These are phyloP conservation scores for Raphidocelis subcapitata DNA, from an alignment of 139 green algal genomes.

Conservation along the genomic window DNA sequence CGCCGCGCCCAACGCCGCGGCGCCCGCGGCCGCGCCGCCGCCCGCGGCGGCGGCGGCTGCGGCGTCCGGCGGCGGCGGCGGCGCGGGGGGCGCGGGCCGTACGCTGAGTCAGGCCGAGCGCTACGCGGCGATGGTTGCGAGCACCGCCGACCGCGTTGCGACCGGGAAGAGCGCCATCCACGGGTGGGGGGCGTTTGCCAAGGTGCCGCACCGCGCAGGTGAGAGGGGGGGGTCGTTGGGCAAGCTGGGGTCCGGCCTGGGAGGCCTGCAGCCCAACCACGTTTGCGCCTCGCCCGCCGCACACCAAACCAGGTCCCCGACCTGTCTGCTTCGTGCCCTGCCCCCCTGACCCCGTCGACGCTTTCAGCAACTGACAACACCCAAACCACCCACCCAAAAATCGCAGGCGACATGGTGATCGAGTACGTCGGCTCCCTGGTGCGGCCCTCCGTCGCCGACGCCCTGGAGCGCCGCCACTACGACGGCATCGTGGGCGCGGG, in stretches of 20 bases:
- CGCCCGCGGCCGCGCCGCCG: neutral
- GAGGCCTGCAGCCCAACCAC: too few relatives aligned
- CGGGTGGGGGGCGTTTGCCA: constrained; percentile 77
- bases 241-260: too few relatives aligned
- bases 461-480: constrained; percentile 57
- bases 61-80: constrained; percentile 1
- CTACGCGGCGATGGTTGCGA: constrained; percentile 46
- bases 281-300: too few relatives aligned
- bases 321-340: too few relatives aligned
- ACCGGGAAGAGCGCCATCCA: constrained; percentile 84
- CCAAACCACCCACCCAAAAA: too few relatives aligned
- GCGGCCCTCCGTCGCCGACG: constrained; percentile 42
- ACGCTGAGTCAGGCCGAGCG: constrained; percentile 30
- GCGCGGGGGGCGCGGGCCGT: constrained; percentile 1
- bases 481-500: constrained; percentile 77
- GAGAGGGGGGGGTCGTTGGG: too few relatives aligned
- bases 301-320: too few relatives aligned
- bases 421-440: constrained; percentile 60
- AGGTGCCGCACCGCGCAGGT: constrained; percentile 53
- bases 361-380: too few relatives aligned
- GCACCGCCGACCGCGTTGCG: constrained; percentile 35
- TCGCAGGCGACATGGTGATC: constrained; percentile 55
- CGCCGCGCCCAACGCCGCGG: constrained; percentile 4
- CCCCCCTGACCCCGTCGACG: too few relatives aligned
- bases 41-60: constrained; percentile 8